A percentile compares a stretch with the other conserved stretches of the same genome.
Evolutionary conservation across 805 yeast genomes (phyloP).

Genomic region (Kluyveromyces siamensis): DNA sequence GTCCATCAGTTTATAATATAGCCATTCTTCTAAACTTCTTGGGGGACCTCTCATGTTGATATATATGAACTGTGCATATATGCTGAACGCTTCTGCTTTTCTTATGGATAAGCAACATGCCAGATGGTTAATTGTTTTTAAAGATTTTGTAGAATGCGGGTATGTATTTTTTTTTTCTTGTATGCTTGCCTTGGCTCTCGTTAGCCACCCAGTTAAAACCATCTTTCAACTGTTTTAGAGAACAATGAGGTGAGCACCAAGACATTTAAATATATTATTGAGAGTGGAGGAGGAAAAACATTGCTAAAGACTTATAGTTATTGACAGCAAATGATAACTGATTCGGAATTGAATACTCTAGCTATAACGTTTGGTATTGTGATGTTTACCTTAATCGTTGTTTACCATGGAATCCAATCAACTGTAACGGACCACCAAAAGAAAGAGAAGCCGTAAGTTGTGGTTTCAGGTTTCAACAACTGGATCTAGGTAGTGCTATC

Average conservation of each 20-base stretch:
- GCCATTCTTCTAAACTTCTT: constrained; percentile 39
- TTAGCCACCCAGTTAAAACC: no score
- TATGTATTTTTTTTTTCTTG: neutral
- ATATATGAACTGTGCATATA: no score
- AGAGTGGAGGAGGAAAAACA: neutral
- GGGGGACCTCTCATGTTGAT: constrained; percentile 15
- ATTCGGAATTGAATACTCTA: constrained; percentile 64
- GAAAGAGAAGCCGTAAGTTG: neutral
- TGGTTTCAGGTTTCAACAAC: no score
- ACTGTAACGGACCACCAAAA: neutral
- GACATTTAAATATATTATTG: neutral
- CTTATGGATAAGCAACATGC: no score
- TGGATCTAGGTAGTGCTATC: no score
- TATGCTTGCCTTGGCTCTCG: neutral
- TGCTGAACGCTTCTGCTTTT: no score
- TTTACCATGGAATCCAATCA: constrained; percentile 47
- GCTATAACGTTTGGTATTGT: constrained; percentile 67
- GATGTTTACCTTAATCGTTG: constrained; percentile 59
- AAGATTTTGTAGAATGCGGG: no score
- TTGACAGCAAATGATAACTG: constrained; percentile 58
- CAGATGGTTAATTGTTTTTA: no score
- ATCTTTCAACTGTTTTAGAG: no score
- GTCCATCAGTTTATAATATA: constrained; percentile 39
- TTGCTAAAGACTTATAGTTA: neutral
- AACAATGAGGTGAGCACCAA: neutral